These are phyloP conservation scores for Hamamelis virginiana DNA, from an alignment of 164 flowering plant species.

Conservation along the genomic window DNA sequence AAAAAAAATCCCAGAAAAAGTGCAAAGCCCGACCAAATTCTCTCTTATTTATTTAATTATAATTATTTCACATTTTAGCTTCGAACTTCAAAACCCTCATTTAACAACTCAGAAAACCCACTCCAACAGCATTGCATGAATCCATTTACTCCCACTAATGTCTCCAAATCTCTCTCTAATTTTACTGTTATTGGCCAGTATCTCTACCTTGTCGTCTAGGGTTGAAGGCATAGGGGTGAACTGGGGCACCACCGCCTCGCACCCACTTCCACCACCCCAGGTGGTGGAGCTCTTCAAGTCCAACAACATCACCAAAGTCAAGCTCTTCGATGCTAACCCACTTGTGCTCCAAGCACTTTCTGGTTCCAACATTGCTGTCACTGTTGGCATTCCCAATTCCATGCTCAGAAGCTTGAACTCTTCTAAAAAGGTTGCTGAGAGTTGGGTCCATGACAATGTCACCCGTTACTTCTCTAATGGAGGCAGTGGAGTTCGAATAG, in stretches of 20 bases:
- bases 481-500: conserved; percentile 43
- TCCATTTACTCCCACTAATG: conserved; percentile 10
- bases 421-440: conserved; percentile 63
- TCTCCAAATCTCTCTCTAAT: conserved; percentile 12
- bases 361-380: conserved; percentile 61
- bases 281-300: conserved; percentile 76
- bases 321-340: conserved; percentile 80
- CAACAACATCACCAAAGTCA: conserved; percentile 66
- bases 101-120: too few species aligned
- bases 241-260: conserved; percentile 89
- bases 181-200: conserved; percentile 5
- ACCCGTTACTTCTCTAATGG: conserved; percentile 57
- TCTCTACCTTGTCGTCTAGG: conserved; percentile 1
- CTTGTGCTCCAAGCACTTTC: conserved; percentile 60
- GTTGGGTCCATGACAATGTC: conserved; percentile 91
- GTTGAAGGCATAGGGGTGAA: conserved; percentile 66
- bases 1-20: too few species aligned
- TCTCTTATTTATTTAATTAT: too few species aligned
- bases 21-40: too few species aligned
- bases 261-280: conserved; percentile 69
- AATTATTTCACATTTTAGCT: too few species aligned
- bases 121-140: too few species aligned
- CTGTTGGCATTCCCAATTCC: conserved; percentile 75
- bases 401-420: conserved; percentile 65
- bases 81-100: too few species aligned